Conservation (phyloP, 2,329 filamentous ascomycete species). For the Colletotrichum scovillei region DNA sequence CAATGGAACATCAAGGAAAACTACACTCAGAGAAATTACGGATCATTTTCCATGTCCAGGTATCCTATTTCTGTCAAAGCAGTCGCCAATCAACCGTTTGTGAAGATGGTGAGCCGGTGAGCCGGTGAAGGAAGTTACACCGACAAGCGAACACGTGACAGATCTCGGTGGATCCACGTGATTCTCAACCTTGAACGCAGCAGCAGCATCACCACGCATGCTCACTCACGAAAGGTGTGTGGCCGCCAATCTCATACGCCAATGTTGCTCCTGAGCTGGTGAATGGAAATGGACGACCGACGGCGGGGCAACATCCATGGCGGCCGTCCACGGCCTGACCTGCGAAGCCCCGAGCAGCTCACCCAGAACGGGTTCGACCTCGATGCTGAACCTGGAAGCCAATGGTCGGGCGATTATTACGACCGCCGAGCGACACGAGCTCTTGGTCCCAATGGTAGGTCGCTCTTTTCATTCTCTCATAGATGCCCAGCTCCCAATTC, state of each 20-base stretch:
- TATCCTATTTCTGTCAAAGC: background rate
- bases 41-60: background rate
- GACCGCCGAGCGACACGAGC: slow-evolving; percentile 28
- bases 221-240: background rate
- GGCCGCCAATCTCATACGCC: background rate
- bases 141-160: slow-evolving; percentile 35
- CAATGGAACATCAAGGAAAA: background rate
- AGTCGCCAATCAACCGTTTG: background rate
- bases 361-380: slow-evolving; percentile 11
- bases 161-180: background rate
- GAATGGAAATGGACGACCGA: slow-evolving; percentile 18
- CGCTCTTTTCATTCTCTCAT: background rate
- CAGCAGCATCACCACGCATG: slow-evolving; percentile 8
- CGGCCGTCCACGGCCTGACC: slow-evolving; percentile 7
- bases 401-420: slow-evolving; percentile 33
- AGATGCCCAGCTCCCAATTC: background rate
- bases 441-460: slow-evolving; percentile 33
- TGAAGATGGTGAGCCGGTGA: slow-evolving; percentile 30
- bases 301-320: slow-evolving; percentile 6
- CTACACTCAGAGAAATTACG: background rate
- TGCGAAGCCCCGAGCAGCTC: slow-evolving; percentile 18
- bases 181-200: background rate
- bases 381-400: background rate
- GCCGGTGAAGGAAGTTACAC: slow-evolving; percentile 20
- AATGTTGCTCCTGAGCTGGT: background rate